A percentile compares a stretch with the other conserved stretches of the same genome.
Evolutionary conservation across 345 rosid genomes (phyloP).

Genomic region (Corchorus capsularis): DNA sequence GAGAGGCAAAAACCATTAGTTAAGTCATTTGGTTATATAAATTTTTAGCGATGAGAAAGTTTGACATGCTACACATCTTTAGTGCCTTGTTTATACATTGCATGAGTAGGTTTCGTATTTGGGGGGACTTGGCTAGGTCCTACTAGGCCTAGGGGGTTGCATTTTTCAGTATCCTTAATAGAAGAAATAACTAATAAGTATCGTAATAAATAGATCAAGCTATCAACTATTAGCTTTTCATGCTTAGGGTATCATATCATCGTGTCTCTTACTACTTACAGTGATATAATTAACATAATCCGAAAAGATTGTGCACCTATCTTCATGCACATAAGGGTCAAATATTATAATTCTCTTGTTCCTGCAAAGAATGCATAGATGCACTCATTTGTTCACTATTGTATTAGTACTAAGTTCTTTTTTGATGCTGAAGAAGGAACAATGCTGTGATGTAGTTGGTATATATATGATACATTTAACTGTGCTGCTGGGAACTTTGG

Average conservation of each 20-base stretch:
- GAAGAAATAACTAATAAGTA: not conserved
- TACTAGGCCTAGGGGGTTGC: not conserved
- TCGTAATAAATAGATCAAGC: not conserved
- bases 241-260: not conserved
- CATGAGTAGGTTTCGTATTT: not conserved
- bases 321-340: not conserved
- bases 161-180: not conserved
- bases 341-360: constrained; percentile 1
- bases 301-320: not conserved
- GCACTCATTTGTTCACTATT: not conserved
- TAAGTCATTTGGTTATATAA: not conserved
- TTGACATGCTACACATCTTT: not conserved
- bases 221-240: not conserved
- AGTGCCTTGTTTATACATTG: not conserved
- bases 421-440: not conserved
- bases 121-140: not conserved
- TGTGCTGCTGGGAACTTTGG: not conserved
- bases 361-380: not conserved
- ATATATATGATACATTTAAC: not conserved
- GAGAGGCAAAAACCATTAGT: not conserved
- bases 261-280: constrained; percentile 1
- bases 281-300: not conserved
- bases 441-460: not conserved
- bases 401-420: not conserved
- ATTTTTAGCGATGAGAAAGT: not conserved